Base-by-base conservation (phyloP, 306 rosid species). In the Pterocarpus macrocarpus region DNA sequence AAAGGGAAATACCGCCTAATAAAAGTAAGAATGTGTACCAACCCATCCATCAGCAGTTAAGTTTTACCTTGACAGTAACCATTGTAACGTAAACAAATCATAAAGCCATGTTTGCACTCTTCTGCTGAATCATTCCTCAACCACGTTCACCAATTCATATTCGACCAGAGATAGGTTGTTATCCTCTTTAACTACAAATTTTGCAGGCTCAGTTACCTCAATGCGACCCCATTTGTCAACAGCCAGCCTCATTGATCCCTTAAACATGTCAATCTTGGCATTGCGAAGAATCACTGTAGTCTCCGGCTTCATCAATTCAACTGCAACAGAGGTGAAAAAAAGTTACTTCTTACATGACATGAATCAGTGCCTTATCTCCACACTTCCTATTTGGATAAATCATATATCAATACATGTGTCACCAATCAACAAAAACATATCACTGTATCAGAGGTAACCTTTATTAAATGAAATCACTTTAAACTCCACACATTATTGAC, bases 171-270 rank as follows among this genome's bases (percentile, higher is more conserved):
- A 87, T 14, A 87, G 74, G 62, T 87, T 84, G 82, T 84, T 87
- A 58, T 87, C 90, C 82, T 87, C 86, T 78, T 87, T 84, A 68
- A 87, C 90, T 32, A 4, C 61, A 35, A 87, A 87, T 2, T 78
- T 49, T 33, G 84, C 88, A 41, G 88, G 84, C 17, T 87, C 90
- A 34, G 90, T 84, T 35, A 74, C 81, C 71, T 85, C 86, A 5
- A 85, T 64, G 39, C 88, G 88, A 38, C 88, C 88, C 88, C 88
- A 85, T 78, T 85, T 85, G 80, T 85, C 86, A 50, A 85, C 88
- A 39, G 86, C 83, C 49, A 85, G 59, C 83, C 88, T 85, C 88
- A 85, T 85, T 5, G 88, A 85, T 57, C 88, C 88, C 78, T 85
- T 81, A 33, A 85, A 85, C 88, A 85, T 85, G 83, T 85, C 88